Evolutionary conservation across 345 rosid species (phyloP).

Genomic region (Dimocarpus longan): DNA sequence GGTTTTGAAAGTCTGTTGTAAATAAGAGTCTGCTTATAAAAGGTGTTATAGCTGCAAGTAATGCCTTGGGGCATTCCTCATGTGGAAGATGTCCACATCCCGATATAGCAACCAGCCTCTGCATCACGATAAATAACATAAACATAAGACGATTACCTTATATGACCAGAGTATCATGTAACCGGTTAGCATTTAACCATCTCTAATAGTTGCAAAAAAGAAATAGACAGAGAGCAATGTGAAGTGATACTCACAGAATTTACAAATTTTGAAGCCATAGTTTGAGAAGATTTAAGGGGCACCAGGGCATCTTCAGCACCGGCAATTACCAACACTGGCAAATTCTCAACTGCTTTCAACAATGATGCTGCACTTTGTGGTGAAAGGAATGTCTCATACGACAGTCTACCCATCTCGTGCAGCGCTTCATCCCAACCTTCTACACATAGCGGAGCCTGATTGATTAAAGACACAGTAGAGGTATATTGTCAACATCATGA

Average conservation of each 20-base stretch:
- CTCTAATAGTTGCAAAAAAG: background rate
- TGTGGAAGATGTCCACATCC: slow-evolving; percentile 99
- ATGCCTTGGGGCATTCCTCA: slow-evolving; percentile 93
- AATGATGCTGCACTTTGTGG: slow-evolving; percentile 56
- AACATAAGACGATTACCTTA: background rate
- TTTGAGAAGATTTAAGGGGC: slow-evolving; percentile 78
- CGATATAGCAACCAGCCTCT: slow-evolving; percentile 94
- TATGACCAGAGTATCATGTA: background rate
- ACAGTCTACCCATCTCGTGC: slow-evolving; percentile 87
- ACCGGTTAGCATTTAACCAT: no score
- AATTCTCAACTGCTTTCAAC: slow-evolving; percentile 63
- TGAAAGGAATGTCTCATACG: slow-evolving; percentile 75
- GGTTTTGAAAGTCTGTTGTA: slow-evolving; percentile 48
- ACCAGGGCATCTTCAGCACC: slow-evolving; percentile 92
- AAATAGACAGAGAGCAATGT: background rate
- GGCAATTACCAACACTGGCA: slow-evolving; percentile 76
- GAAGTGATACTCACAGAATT: slow-evolving; percentile 75
- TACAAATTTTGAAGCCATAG: slow-evolving; percentile 79
- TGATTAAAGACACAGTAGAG: background rate
- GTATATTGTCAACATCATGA: background rate
- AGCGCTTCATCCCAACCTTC: slow-evolving; percentile 99
- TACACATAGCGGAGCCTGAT: slow-evolving; percentile 75
- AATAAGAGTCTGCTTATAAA: slow-evolving; percentile 69
- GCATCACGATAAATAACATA: slow-evolving; percentile 28
- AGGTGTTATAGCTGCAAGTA: slow-evolving; percentile 82